Conservation (phyloP, 305 asterid species). For the Withania somnifera region DNA sequence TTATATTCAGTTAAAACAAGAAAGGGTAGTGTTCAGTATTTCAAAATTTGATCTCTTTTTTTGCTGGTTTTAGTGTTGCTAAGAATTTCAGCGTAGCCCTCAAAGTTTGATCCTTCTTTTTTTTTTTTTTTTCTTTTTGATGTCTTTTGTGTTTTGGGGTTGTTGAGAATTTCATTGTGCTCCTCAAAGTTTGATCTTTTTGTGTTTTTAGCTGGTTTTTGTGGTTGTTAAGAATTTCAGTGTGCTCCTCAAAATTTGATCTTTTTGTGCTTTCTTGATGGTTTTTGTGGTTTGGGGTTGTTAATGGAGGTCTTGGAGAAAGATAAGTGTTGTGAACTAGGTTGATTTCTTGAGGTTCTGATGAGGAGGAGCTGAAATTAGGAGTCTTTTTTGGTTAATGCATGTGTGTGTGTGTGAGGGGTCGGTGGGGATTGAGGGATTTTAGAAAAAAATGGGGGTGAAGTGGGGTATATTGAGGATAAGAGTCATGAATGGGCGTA, state of each 20-base stretch:
- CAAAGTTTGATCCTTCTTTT: too few relatives aligned
- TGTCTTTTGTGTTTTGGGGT: too few relatives aligned
- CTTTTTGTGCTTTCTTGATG: neutral
- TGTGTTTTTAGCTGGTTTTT: too few relatives aligned
- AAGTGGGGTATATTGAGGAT: neutral
- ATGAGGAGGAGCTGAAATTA: neutral
- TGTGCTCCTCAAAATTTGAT: neutral
- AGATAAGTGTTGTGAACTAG: constrained; percentile 10
- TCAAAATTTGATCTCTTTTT: too few relatives aligned
- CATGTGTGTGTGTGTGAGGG: neutral
- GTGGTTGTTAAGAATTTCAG: neutral
- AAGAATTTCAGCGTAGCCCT: too few relatives aligned
- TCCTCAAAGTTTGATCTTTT: too few relatives aligned
- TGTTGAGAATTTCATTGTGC: too few relatives aligned
- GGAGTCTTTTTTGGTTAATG: neutral
- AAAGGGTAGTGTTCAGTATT: neutral
- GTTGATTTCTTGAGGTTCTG: constrained; percentile 6
- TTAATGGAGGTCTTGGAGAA: constrained; percentile 28
- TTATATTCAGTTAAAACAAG: neutral
- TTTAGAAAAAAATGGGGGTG: neutral
- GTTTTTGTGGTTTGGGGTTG: neutral
- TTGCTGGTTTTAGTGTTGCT: too few relatives aligned
- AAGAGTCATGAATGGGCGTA: neutral
- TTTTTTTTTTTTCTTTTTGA: too few relatives aligned
- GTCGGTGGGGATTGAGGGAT: neutral